Base-by-base conservation (phyloP, 257 asterid genomes). In the Nicotiana tabacum region DNA sequence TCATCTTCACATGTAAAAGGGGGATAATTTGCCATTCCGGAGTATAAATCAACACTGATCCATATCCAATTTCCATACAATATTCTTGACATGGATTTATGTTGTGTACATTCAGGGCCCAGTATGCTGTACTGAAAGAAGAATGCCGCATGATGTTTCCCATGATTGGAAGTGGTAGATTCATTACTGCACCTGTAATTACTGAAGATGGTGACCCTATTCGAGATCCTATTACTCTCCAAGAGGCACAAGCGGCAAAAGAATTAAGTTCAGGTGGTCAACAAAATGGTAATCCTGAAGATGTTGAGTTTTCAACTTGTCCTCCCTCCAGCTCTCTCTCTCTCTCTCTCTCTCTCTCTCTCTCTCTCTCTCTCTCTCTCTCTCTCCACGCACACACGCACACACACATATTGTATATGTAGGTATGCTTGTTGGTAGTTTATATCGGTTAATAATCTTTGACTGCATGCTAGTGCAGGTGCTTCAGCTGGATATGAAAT, bases 151-250 rank as follows among this genome's bases (percentile, higher is more conserved):
- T 88, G 51, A 96, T 95, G 94, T 95, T 94, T 89, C 95, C 96
- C 53, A 88, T 95, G 89, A 87, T 96, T 72, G 99, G 98, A 84
- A 96, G 97, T 79, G 95, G 98, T 66, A 93, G 88, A 66, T 93
- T 87, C 83, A 89, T 96, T 57, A 96, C 99, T 74, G 98, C 98
- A 46, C 98, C 99, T 80, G 77, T 96, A 85, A 89, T 96, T 72
- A 91, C 97, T 12, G 98, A 96, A 87, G 90, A 90, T 2, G 99
- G 99, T 17, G 90, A 92, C 77, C 98, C 98, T 87, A 90, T 87
- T 77, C 84, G 81, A 81, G 99, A 96, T 82, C 99, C 98, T 46
- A 87, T 96, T 37, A 97, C 92, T 83, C 96, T 96, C 86, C 94
- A 94, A 68, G 93, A 95, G 90, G 86, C 91, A 58, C 85, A 90